A percentile compares a stretch with the other conserved stretches of the same genome.
Conservation (phyloP, 805 yeast genomes). For the Grigorovia jiainica region DNA sequence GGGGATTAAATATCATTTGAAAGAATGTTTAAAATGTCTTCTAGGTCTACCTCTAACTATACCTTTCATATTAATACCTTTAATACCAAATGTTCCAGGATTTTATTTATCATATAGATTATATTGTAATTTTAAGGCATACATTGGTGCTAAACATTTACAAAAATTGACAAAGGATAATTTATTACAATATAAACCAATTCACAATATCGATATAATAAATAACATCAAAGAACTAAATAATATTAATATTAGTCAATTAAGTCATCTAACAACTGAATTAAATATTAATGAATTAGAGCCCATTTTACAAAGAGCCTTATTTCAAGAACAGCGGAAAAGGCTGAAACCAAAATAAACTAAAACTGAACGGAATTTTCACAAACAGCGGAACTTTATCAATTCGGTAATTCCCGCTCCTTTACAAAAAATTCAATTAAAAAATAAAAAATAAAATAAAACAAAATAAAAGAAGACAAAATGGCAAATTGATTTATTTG, state of each 20-base stretch:
- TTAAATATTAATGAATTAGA: slow-evolving; percentile 39
- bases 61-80: slow-evolving; percentile 73
- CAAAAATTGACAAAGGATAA: slow-evolving; percentile 42
- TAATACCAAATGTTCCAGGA: slow-evolving; percentile 90
- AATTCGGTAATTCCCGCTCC: too few relatives aligned
- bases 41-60: slow-evolving; percentile 65
- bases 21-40: slow-evolving; percentile 43
- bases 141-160: slow-evolving; percentile 63
- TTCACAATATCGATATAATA: slow-evolving; percentile 17
- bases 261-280: slow-evolving; percentile 36
- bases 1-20: slow-evolving; percentile 46
- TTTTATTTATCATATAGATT: slow-evolving; percentile 73
- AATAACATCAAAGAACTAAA: background rate
- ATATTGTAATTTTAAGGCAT: slow-evolving; percentile 77
- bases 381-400: too few relatives aligned
- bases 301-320: slow-evolving; percentile 40
- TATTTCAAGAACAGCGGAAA: slow-evolving; percentile 38
- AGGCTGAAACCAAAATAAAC: background rate
- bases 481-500: background rate
- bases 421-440: too few relatives aligned
- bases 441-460: background rate
- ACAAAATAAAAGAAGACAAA: background rate
- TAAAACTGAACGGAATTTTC: too few relatives aligned
- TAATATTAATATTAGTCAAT: slow-evolving; percentile 36
- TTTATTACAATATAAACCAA: slow-evolving; percentile 23